Percentiles rank a stretch among this genome's conserved stretches.
These are phyloP conservation scores for Corymbia calophylla DNA, from an alignment of 441 rosid species.

Conservation along the genomic window DNA sequence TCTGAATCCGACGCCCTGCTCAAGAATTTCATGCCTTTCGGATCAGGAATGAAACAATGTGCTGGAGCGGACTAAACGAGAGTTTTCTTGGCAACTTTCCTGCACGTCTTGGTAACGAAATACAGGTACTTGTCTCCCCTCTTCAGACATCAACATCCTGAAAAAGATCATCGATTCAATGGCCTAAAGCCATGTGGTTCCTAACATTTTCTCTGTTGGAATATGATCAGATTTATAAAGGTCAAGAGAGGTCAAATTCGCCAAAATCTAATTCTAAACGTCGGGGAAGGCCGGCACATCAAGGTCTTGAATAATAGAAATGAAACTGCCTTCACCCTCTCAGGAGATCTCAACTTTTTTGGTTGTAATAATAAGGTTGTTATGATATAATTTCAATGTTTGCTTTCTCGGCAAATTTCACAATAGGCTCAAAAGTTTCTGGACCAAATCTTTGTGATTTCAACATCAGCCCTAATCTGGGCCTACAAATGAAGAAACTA, in stretches of 20 bases:
- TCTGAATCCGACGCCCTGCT: not conserved
- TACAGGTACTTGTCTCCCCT: conserved; percentile 6
- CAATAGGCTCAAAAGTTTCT: not conserved
- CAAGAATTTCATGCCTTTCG: conserved; percentile 27
- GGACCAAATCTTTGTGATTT: not conserved
- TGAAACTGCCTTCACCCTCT: not conserved
- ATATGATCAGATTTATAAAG: not conserved
- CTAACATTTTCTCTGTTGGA: not conserved
- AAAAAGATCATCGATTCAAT: not conserved
- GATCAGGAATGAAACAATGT: conserved; percentile 23
- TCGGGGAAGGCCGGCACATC: conserved; percentile 1
- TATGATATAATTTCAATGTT: not conserved
- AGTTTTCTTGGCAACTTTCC: conserved; percentile 14
- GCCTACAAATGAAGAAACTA: not conserved
- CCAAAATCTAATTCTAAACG: not conserved
- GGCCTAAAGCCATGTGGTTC: not conserved
- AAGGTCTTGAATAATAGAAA: not conserved
- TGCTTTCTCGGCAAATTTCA: not conserved
- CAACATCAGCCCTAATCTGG: not conserved
- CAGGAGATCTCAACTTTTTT: not conserved
- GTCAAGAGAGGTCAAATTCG: not conserved
- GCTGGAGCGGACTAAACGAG: conserved; percentile 18
- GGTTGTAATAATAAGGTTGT: not conserved
- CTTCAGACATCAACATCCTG: not conserved
- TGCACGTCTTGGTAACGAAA: conserved; percentile 24